Evolutionary conservation across 805 yeast species (phyloP).

Genomic region (Cyberlindnera nakhonratchasimensis): DNA sequence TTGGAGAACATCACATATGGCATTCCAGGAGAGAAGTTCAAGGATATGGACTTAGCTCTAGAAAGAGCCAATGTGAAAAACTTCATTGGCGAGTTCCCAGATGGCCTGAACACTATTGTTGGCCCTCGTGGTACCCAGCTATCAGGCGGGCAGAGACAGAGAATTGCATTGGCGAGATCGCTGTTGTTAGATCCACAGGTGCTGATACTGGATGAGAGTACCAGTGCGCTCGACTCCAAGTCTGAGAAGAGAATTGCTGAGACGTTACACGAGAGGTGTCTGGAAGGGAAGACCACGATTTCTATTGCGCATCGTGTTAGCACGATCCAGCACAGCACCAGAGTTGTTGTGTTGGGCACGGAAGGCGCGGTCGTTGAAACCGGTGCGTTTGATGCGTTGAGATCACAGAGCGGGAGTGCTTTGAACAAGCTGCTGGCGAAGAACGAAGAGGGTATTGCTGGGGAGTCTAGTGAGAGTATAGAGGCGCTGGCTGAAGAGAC

Average conservation of each 20-base stretch:
- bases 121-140: constrained; percentile 88
- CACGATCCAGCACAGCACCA: constrained; percentile 78
- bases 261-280: constrained; percentile 56
- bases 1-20: constrained; percentile 84
- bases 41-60: constrained; percentile 58
- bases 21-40: constrained; percentile 47
- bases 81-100: constrained; percentile 74
- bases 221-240: constrained; percentile 87
- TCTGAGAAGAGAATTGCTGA: constrained; percentile 82
- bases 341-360: constrained; percentile 72
- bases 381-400: constrained; percentile 55
- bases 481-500: not conserved
- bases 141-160: constrained; percentile 93
- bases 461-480: not conserved
- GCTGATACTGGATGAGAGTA: constrained; percentile 89
- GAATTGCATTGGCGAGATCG: constrained; percentile 89
- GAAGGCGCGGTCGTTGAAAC: constrained; percentile 75
- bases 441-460: constrained; percentile 18
- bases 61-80: constrained; percentile 67
- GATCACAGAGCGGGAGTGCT: constrained; percentile 35
- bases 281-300: constrained; percentile 65
- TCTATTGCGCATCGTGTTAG: constrained; percentile 90
- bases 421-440: constrained; percentile 35
- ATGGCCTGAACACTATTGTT: constrained; percentile 73
- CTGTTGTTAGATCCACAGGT: constrained; percentile 73